Evolutionary conservation across 1,139 yeast genomes (phyloP), one percentile per base, ranked within the genome.

Genomic region (Pneumocystis jirovecii): DNA sequence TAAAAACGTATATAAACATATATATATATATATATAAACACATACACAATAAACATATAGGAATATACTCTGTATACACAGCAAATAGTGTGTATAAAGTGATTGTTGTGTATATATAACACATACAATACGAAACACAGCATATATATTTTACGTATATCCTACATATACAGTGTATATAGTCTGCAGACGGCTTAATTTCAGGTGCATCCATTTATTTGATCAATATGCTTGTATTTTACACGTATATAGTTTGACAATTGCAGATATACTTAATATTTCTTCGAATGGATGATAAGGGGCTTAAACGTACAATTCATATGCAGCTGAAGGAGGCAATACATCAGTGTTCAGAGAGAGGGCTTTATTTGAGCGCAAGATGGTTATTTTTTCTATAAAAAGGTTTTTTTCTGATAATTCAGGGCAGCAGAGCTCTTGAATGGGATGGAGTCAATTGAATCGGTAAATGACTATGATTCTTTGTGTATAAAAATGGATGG

Each of bases 391-490:
- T 17, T 17, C n/a, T 39, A 25, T 15, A 35, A 21, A 29, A 60
- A 39, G 21, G 39, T 10, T 10, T 2, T 37, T 37, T 37, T 37
- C 40, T 37, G 40, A 37, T 12, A 37, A 12, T 12, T 4, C 40
- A 73, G 77, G 76, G 75, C 83, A 0, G 85, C 89, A 1, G 96
- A 89, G 72, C 95, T 95, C 0, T 77, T 88, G 42, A 82, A 81
- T 72, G 85, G 85, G 0, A 71, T 83, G 67, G 69, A 67, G 68
- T 61, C 68, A 4, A 67, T 66, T 17, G 69, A 68, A 12, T 63
- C 61, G 45, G 73, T 66, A 19, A 70, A 68, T 42, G 68, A n/a
- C 19, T 19, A 8, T 21, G 31, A 44, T 19, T 19, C 15, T 21
- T 21, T 31, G 34, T 31, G 4, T 31, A 31, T 31, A 5, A 31